Base-by-base conservation (phyloP, 179 eudicot species). In the Sideroxylon spinosum region DNA sequence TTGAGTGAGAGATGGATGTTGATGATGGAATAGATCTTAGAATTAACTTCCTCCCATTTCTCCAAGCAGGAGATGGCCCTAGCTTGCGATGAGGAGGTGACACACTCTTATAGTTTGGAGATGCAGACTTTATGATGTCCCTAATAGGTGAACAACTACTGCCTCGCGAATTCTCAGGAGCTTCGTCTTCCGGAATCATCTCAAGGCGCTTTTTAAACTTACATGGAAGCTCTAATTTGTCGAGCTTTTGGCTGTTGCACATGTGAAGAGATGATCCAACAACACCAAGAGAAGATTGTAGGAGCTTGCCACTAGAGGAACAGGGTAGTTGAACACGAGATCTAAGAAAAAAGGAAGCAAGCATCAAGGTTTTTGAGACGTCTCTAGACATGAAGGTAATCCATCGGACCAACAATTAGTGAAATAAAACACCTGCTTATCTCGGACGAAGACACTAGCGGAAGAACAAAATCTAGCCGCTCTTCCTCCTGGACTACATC, bases 1-100 rank as follows among this genome's bases (percentile, higher is more conserved):
- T 9, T 63, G 89, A 61, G 93, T 87, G 76, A 95, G 97, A 4
- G 98, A 91, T 48, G 99, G 99, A 75, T 44, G 14, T 77, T 77
- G 90, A 95, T 1, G 97, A 85, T 26, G 99, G 98, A 79, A 95
- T 93, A 1, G 99, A 95, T 74, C 87, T 95, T 79, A 95, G 85
- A 80, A 95, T 89, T 82, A 93, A 76, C 85, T 91, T 95, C 76
- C 99, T 85, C 85, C 91, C 89, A 80, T 89, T 90, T 75, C 90
- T 86, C 50, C 78, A 84, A 23, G 84, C 87, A n/a, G 89, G 82
- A 6, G 91, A 84, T 62, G 12, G 72, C 52, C 86, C 87, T 81
- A 53, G 5, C 44, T 37, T 37, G 4, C 44, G 44, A 37, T 91
- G 93, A 55, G 97, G 98, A 60, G 98, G 91, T 32, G 95, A 91